Base-by-base conservation (phyloP, 495 filamentous ascomycete species). In the Chaetomium tenue region DNA sequence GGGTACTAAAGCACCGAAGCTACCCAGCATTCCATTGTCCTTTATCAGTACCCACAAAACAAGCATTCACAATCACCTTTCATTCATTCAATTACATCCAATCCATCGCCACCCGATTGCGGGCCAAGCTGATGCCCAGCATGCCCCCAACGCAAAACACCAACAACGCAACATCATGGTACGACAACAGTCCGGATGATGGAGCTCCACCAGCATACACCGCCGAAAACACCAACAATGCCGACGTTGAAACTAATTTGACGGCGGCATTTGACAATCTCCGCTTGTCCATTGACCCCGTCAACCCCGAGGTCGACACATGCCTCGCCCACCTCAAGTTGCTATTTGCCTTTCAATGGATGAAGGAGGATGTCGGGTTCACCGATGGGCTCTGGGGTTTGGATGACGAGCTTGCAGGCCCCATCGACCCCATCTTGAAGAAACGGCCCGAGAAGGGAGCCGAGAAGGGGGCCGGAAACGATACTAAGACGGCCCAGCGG, bases 301-400 rank as follows among this genome's bases (percentile, higher is more conserved):
- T 65, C 8, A 50, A 70, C 2, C 68, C 79, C 16, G 76, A 68
- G 18, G 63, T 66, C 22, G 76, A 82, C 52, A 75, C 76, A 13
- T 91, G 88, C 68, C 81, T 91, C 13, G 88, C 85, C 9, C 91
- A 96, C 73, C 80, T 95, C 6, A 91, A 90, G 74, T 77, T 96
- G 11, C 82, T 96, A 12, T 84, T 86, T 59, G 84, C 86, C 20
- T 84, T 95, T 64, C 80, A 89, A 65, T 78, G 78, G 50, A 74
- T 95, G 62, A 88, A 87, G 58, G 85, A 92, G 63, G 79, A 83
- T 15, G 74, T 91, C 33, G 83, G 83, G 2, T 87, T 82, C 47
- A 83, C 74, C 6, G 86, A 90, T 66, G 84, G 86, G 2, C 76
- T 91, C 6, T 92, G 86, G 72, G 84, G 83, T 6, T 79, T 93